phyloP scores from a whole-genome alignment of 768 basidiomycete genomes.

The Leccinellum luteum region DNA sequence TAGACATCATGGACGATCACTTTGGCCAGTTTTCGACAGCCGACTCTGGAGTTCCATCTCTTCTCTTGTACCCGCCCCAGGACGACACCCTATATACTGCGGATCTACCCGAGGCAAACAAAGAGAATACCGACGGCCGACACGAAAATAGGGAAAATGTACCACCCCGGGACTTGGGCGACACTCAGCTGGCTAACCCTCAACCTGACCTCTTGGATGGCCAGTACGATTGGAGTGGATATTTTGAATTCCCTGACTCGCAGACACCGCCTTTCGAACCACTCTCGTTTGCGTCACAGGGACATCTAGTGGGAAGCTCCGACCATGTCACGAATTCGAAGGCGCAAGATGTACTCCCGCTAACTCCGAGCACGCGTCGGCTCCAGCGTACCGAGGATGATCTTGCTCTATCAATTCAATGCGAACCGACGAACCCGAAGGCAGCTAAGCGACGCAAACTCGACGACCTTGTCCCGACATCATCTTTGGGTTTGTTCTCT shows the following conservation, averaged over 20 bases:
- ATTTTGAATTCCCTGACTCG: conserved; percentile 23
- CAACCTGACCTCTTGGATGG: not conserved
- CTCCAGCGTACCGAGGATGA: not conserved
- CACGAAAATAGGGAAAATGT: conserved; percentile 20
- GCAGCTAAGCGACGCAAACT: conserved; percentile 25
- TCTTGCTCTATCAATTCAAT: not conserved
- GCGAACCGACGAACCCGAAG: conserved; percentile 1
- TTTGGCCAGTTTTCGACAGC: conserved; percentile 1
- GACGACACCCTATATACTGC: not conserved
- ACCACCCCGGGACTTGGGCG: conserved; percentile 3
- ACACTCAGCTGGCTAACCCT: not conserved
- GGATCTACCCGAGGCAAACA: conserved; percentile 8
- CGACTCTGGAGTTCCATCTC: conserved; percentile 3
- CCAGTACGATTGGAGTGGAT: conserved; percentile 22
- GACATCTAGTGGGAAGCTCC: conserved; percentile 1
- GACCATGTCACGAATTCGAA: conserved; percentile 1
- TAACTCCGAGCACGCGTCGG: conserved; percentile 1
- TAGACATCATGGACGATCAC: conserved; percentile 12
- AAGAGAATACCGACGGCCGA: conserved; percentile 10
- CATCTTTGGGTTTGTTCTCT: conserved; percentile 26
- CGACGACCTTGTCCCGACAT: conserved; percentile 21
- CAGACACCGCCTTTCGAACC: conserved; percentile 21
- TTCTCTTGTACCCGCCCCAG: conserved; percentile 10
- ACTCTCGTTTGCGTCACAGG: conserved; percentile 25
- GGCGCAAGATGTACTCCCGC: conserved; percentile 2